Evolutionary conservation across 2,329 filamentous ascomycete species (phyloP), one percentile per base, ranked within the genome.

Genomic region (Graphium sp.): DNA sequence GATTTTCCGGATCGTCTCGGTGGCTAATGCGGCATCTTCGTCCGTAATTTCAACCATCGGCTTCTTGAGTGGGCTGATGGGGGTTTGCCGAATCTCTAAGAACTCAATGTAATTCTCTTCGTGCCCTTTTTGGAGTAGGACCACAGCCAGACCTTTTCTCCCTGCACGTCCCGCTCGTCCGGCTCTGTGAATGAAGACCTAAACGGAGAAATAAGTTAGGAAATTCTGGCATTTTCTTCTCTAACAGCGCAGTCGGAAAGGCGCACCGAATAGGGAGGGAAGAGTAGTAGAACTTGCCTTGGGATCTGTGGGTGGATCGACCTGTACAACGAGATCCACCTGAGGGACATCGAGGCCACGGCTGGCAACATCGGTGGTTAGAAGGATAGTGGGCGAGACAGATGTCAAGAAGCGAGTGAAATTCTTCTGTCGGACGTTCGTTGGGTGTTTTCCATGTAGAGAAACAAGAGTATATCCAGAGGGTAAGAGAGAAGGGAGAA

Each of bases 91-190:
- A 12, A 93, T 74, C 27, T 80, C 74, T 4, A 98, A 60, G 40
- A 94, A 95, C 2, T 75, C 67, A 2, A 93, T 64, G 44, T 94
- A 95, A 43, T 91, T 84, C 49, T 89, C 82, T 51, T 95, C 89
- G 12, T 73, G 63, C 2, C 84, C 84, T 0, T 81, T 78, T 6
- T 80, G 81, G 12, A 98, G 62, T 47, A 98, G 75, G 1, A 91
- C 74, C 2, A 95, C 69, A 10, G 84, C 83, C 13, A 94, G 55
- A 0, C 89, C 89, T 35, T 76, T 74, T 35, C 87, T 66, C 1
- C 85, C 85, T 46, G 93, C 93, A 14, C 89, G 68, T 0, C 89
- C 89, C 1, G 89, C 83, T 37, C 89, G 68, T 2, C 89, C 89
- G 17, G 89, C 79, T 5, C 89, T 76, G 50, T 98, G 89, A 34